phyloP scores from a whole-genome alignment of 2,329 filamentous ascomycete genomes.

The Cryphonectria japonica region DNA sequence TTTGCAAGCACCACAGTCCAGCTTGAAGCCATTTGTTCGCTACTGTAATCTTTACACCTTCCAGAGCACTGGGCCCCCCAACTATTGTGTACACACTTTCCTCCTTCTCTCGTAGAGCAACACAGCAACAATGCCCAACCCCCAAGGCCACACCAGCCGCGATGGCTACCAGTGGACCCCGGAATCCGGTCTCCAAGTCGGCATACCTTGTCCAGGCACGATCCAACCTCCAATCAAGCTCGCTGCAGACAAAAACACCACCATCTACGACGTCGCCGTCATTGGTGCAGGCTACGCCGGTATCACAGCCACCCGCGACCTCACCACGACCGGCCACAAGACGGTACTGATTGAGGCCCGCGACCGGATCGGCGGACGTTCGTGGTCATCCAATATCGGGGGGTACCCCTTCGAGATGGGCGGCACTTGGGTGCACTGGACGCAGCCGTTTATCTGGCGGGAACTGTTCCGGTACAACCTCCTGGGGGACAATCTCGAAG shows the following conservation, averaged over 20 bases:
- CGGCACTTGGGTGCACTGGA: slow-evolving; percentile 54
- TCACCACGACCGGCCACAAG: slow-evolving; percentile 37
- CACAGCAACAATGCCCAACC: slow-evolving; percentile 16
- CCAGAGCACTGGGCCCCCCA: background rate
- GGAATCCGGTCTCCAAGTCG: slow-evolving; percentile 25
- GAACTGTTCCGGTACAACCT: slow-evolving; percentile 52
- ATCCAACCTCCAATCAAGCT: slow-evolving; percentile 19
- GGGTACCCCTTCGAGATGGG: slow-evolving; percentile 53
- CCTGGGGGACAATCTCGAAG: slow-evolving; percentile 41
- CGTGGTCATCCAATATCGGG: slow-evolving; percentile 49
- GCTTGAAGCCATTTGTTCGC: background rate
- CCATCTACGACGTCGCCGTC: slow-evolving; percentile 34
- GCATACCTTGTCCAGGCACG: slow-evolving; percentile 27
- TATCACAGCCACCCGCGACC: slow-evolving; percentile 38
- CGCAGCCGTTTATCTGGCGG: slow-evolving; percentile 47
- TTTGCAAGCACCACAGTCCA: background rate
- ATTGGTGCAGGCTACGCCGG: slow-evolving; percentile 40
- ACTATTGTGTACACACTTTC: background rate
- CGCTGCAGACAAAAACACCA: slow-evolving; percentile 4
- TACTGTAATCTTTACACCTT: background rate
- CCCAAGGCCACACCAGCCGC: slow-evolving; percentile 22
- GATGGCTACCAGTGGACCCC: slow-evolving; percentile 32
- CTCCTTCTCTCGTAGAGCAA: background rate
- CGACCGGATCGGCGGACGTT: slow-evolving; percentile 52
- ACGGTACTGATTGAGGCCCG: slow-evolving; percentile 50